Evolutionary conservation across 768 basidiomycete genomes (phyloP).

Genomic region (Rhizopogon vulgaris): DNA sequence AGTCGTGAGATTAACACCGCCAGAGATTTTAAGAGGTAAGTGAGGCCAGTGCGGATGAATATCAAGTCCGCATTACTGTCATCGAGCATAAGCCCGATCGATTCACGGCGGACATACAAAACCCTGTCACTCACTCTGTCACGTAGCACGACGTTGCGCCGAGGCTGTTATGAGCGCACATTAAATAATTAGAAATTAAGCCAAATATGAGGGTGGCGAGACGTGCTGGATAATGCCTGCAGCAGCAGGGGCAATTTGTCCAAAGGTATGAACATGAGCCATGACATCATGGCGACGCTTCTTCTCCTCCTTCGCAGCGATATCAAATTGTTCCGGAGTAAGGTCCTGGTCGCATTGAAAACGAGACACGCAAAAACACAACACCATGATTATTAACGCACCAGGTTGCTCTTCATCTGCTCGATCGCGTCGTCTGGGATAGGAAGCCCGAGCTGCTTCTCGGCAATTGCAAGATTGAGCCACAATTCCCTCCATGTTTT

Average conservation of each 20-base stretch:
- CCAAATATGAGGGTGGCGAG: constrained; percentile 5
- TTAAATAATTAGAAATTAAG: constrained; percentile 5
- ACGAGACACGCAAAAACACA: constrained; percentile 3
- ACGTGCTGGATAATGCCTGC: constrained; percentile 93
- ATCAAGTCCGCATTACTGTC: constrained; percentile 95
- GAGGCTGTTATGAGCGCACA: constrained; percentile 41
- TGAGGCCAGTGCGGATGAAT: constrained; percentile 85
- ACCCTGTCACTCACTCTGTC: constrained; percentile 72
- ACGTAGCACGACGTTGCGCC: constrained; percentile 99
- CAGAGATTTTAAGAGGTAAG: constrained; percentile 82
- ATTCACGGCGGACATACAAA: background rate
- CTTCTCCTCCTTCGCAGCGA: constrained; percentile 93
- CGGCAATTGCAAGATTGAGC: constrained; percentile 94
- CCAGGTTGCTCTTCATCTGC: constrained; percentile 93
- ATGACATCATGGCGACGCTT: constrained; percentile 98
- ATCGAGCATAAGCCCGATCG: background rate
- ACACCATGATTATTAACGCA: constrained; percentile 21
- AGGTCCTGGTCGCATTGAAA: constrained; percentile 47
- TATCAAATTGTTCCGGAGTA: constrained; percentile 83
- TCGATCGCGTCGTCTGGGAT: constrained; percentile 88
- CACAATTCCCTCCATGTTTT: constrained; percentile 93
- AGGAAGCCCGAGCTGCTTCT: constrained; percentile 89
- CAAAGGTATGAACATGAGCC: constrained; percentile 99
- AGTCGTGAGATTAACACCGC: constrained; percentile 86
- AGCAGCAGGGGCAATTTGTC: constrained; percentile 86